Evolutionary conservation across 768 basidiomycete species (phyloP).

Genomic region (Dioszegia aurantiaca): DNA sequence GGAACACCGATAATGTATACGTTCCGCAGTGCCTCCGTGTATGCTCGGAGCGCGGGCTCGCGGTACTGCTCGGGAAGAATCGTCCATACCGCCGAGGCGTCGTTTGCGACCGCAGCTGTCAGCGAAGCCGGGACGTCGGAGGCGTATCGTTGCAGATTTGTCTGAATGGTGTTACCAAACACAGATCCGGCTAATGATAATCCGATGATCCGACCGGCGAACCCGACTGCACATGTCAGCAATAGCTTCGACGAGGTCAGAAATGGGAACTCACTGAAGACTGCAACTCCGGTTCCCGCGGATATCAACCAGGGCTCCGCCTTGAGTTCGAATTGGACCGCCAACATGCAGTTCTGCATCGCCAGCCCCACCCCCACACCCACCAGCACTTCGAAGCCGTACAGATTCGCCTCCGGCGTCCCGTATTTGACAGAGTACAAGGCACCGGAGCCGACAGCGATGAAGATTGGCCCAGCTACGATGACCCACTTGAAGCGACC

Average conservation of each 20-base stretch:
- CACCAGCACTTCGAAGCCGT: conserved; percentile 54
- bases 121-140: conserved; percentile 27
- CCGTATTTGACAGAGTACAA: conserved; percentile 50
- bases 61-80: conserved; percentile 32
- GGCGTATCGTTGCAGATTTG: conserved; percentile 43
- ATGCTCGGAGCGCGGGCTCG: conserved; percentile 23
- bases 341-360: conserved; percentile 53
- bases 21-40: conserved; percentile 33
- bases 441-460: conserved; percentile 52
- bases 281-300: conserved; percentile 50
- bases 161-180: conserved; percentile 50
- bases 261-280: conserved; percentile 49
- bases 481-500: conserved; percentile 54
- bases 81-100: conserved; percentile 45
- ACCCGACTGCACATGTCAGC: conserved; percentile 29
- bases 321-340: conserved; percentile 50
- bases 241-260: neutral
- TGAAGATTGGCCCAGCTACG: conserved; percentile 49
- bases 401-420: conserved; percentile 38
- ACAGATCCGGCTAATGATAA: conserved; percentile 51
- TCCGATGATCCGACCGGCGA: conserved; percentile 51
- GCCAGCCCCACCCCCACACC: conserved; percentile 54
- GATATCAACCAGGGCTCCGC: conserved; percentile 49
- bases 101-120: conserved; percentile 35
- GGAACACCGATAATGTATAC: conserved; percentile 53